A percentile compares a stretch with the other conserved stretches of the same genome.
Conservation (phyloP, 1,284 basidiomycete genomes). For the Cryptococcus maquisensis region DNA sequence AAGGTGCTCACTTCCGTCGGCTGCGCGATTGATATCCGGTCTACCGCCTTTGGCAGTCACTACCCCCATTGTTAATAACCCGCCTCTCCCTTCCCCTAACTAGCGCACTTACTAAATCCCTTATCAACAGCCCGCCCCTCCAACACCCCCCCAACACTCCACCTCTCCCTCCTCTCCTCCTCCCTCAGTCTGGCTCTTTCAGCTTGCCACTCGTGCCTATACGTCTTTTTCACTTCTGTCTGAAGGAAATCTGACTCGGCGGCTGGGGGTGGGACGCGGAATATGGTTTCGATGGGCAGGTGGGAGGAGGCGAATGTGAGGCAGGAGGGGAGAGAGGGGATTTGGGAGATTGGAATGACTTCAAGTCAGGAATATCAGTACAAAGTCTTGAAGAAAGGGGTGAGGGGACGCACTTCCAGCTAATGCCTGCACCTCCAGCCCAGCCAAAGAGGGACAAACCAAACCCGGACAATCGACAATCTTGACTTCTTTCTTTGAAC, state of each 20-base stretch:
- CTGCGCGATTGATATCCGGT: constrained; percentile 80
- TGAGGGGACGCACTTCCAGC: constrained; percentile 29
- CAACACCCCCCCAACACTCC: constrained; percentile 62
- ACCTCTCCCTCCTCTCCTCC: constrained; percentile 61
- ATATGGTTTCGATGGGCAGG: constrained; percentile 71
- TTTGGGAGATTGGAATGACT: constrained; percentile 84
- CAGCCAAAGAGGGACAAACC: constrained; percentile 71
- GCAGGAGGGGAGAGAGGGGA: constrained; percentile 73
- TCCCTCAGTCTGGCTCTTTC: constrained; percentile 54
- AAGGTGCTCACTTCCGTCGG: constrained; percentile 68
- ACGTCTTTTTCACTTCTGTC: constrained; percentile 35
- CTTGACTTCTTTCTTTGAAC: constrained; percentile 62
- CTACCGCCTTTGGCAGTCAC: constrained; percentile 84
- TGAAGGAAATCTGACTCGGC: constrained; percentile 40
- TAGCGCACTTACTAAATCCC: constrained; percentile 57
- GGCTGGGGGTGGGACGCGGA: constrained; percentile 52
- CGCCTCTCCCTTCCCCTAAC: background rate
- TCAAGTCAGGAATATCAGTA: constrained; percentile 4
- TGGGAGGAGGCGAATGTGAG: constrained; percentile 64
- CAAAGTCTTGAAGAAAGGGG: background rate
- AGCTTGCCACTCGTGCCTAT: constrained; percentile 46
- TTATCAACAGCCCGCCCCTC: constrained; percentile 69
- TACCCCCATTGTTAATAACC: constrained; percentile 4
- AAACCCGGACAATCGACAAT: constrained; percentile 82
- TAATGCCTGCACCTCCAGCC: constrained; percentile 71